phyloP scores from a whole-genome alignment of 1,139 yeast genomes.

The Suhomyces guaymorum region DNA sequence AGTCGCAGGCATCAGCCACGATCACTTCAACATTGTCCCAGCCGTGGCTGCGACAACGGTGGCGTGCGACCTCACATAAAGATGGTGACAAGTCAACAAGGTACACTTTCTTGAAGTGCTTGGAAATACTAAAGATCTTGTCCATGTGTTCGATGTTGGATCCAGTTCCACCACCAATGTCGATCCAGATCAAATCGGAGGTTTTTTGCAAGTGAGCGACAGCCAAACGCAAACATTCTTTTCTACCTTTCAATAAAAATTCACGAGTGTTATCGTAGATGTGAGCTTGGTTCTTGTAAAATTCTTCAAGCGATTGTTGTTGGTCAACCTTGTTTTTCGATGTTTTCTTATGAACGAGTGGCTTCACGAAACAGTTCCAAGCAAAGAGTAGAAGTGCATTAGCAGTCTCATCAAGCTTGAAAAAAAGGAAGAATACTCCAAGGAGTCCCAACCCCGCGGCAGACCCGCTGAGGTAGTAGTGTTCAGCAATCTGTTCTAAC shows the following conservation, averaged over 20 bases:
- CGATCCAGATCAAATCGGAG: conserved; percentile 69
- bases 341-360: conserved; percentile 49
- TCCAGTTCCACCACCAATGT: conserved; percentile 87
- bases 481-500: background rate
- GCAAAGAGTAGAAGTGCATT: conserved; percentile 39
- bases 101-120: conserved; percentile 62
- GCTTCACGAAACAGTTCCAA: conserved; percentile 69
- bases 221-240: conserved; percentile 61
- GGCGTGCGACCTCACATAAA: conserved; percentile 67
- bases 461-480: conserved; percentile 4
- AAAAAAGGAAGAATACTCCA: conserved; percentile 16
- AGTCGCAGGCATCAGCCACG: conserved; percentile 76
- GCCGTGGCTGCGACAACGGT: conserved; percentile 52
- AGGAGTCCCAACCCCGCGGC: conserved; percentile 4
- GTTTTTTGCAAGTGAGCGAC: conserved; percentile 50
- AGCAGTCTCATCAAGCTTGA: conserved; percentile 25
- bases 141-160: conserved; percentile 78
- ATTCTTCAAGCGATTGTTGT: conserved; percentile 67
- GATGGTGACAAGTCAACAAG: conserved; percentile 78
- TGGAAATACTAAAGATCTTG: conserved; percentile 47
- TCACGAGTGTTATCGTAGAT: conserved; percentile 72
- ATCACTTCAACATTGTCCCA: conserved; percentile 70
- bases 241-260: conserved; percentile 67
- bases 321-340: conserved; percentile 43
- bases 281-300: conserved; percentile 74